Evolutionary conservation across 108 stramenopile genomes (phyloP).

Genomic region (Cyclotella choctawhatcheeana): DNA sequence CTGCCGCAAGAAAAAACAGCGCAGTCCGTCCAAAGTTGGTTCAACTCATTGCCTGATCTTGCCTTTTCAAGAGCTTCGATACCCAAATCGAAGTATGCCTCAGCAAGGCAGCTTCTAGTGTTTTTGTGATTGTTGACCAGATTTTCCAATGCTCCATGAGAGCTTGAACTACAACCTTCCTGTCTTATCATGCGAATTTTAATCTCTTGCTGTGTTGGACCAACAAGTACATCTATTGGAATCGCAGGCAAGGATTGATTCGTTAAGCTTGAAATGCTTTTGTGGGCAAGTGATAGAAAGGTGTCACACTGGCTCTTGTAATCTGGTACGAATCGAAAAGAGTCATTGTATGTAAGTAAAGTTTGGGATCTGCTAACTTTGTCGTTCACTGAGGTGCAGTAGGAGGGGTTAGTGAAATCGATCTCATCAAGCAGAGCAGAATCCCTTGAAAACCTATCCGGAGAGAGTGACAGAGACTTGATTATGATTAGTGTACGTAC

Average conservation of each 20-base stretch:
- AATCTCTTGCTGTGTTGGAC: conserved; percentile 21
- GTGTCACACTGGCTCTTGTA: conserved; percentile 14
- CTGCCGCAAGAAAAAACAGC: conserved; percentile 5
- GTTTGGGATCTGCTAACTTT: conserved; percentile 24
- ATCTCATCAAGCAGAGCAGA: conserved; percentile 19
- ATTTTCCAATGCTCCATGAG: too few species aligned
- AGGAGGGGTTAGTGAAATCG: background rate
- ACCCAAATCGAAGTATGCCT: conserved; percentile 62
- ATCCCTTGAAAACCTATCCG: conserved; percentile 28
- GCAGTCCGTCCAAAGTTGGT: conserved; percentile 50
- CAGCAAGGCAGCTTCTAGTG: conserved; percentile 41
- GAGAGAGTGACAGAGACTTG: conserved; percentile 39
- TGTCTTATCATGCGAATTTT: conserved; percentile 17
- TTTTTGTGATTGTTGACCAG: background rate
- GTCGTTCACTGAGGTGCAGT: conserved; percentile 8
- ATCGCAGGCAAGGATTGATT: background rate
- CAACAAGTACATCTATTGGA: background rate
- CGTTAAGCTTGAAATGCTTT: conserved; percentile 6
- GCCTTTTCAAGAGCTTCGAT: conserved; percentile 45
- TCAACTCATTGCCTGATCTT: conserved; percentile 44
- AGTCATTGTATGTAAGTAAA: too few species aligned
- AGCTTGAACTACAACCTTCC: background rate
- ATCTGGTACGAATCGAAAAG: conserved; percentile 17
- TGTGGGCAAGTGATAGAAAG: background rate
- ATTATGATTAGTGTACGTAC: conserved; percentile 40